phyloP scores from a whole-genome alignment of 1,139 yeast species.

The Protomyces inouyei region DNA sequence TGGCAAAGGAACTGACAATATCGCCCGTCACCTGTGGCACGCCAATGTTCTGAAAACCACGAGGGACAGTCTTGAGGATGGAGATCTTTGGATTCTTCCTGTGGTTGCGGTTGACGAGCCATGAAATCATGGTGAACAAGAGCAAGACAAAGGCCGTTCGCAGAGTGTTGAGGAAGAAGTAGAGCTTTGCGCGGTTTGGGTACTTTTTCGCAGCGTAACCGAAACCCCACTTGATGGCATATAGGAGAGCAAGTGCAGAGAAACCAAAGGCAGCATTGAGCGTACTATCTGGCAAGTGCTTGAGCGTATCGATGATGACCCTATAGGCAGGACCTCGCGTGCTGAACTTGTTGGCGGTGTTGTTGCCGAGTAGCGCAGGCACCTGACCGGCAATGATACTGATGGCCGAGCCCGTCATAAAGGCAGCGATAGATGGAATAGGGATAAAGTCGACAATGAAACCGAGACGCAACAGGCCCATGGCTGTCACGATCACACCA shows the following conservation, averaged over 20 bases:
- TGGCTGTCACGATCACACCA: slow-evolving; percentile 76
- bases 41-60: slow-evolving; percentile 75
- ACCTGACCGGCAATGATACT: slow-evolving; percentile 78
- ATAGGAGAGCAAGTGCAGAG: slow-evolving; percentile 62
- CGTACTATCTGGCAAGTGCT: slow-evolving; percentile 61
- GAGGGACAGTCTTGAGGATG: slow-evolving; percentile 71
- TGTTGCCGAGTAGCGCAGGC: slow-evolving; percentile 77
- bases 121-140: slow-evolving; percentile 69
- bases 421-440: slow-evolving; percentile 87
- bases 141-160: slow-evolving; percentile 79
- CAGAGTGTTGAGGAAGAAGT: slow-evolving; percentile 68
- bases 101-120: slow-evolving; percentile 52
- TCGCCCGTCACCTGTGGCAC: slow-evolving; percentile 63
- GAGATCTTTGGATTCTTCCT: slow-evolving; percentile 47
- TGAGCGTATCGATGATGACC: slow-evolving; percentile 67
- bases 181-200: slow-evolving; percentile 53
- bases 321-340: slow-evolving; percentile 66
- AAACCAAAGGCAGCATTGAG: slow-evolving; percentile 88
- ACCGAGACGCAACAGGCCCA: slow-evolving; percentile 79
- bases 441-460: slow-evolving; percentile 86
- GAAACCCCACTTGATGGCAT: slow-evolving; percentile 58
- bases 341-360: slow-evolving; percentile 60
- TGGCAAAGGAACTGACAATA: slow-evolving; percentile 56
- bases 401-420: slow-evolving; percentile 92
- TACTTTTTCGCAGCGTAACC: slow-evolving; percentile 59